phyloP scores from a whole-genome alignment of 2,329 filamentous ascomycete genomes.

The Malbranchea zuffiana region DNA sequence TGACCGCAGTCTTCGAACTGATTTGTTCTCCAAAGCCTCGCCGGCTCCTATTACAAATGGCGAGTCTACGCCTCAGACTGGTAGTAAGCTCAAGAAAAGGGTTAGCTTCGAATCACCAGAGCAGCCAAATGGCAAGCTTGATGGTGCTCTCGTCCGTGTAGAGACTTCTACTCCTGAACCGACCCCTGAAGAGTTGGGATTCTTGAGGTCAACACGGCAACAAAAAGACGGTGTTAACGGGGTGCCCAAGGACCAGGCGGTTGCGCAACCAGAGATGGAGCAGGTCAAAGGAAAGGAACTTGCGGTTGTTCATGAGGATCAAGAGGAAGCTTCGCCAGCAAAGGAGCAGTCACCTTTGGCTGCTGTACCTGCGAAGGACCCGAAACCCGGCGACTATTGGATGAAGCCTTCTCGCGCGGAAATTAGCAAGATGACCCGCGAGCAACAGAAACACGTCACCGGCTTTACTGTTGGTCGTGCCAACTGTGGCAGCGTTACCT shows the following conservation, averaged over 20 bases:
- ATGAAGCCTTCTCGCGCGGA: conserved; percentile 67
- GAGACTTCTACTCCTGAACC: conserved; percentile 43
- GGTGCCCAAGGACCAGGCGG: conserved; percentile 22
- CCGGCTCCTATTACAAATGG: conserved; percentile 28
- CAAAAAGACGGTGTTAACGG: conserved; percentile 19
- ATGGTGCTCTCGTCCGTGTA: conserved; percentile 44
- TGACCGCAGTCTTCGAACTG: conserved; percentile 68
- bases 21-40: conserved; percentile 43
- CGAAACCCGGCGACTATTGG: conserved; percentile 69
- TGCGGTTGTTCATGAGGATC: conserved; percentile 59
- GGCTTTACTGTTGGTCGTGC: conserved; percentile 74
- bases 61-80: conserved; percentile 30
- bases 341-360: conserved; percentile 25
- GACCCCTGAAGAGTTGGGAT: conserved; percentile 49
- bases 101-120: conserved; percentile 77
- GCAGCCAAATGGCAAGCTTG: conserved; percentile 23
- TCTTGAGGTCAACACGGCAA: conserved; percentile 45
- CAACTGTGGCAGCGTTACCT: conserved; percentile 69
- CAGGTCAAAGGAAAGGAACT: conserved; percentile 65
- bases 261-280: conserved; percentile 52
- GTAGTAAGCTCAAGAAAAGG: conserved; percentile 51
- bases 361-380: conserved; percentile 32
- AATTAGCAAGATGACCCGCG: conserved; percentile 65
- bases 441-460: conserved; percentile 62
- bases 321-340: conserved; percentile 43